Evolutionary conservation across 2,329 filamentous ascomycete genomes (phyloP), one percentile per base, ranked within the genome.

Genomic region (Magnaporthiopsis poae): DNA sequence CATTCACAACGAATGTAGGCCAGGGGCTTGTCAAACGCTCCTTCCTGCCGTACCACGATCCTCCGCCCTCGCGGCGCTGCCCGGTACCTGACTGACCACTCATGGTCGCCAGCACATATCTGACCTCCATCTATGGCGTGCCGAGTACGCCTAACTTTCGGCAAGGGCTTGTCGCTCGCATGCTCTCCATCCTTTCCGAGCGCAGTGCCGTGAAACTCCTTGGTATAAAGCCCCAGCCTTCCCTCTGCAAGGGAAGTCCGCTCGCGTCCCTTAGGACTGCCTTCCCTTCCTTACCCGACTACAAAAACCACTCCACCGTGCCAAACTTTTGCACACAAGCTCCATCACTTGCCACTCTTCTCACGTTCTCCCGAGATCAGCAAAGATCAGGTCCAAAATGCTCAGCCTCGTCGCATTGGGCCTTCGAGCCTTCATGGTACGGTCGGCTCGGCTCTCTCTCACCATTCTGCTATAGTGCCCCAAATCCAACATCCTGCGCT

Each of bases 361-460:
- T 12, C 7, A 1, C 33, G 33, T 11, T 35, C 33, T 3, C 12
- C 3, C 21, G 21, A 56, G 21, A n/a, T 8, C 18, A 7, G 7
- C 11, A 9, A n/a, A 9, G 5, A n/a, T 25, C 46, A 56, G 46
- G 56, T 5, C 62, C 36, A 67, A 12, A 8, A 67, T 67, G 66
- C 39, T 61, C n/a, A 62, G 5, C 31, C 56, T 65, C 36, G 39
- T 68, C 21, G 63, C 59, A 3, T 46, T 68, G 15, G 65, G 65
- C 35, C 36, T 68, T 60, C 63, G 66, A 62, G 66, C 33, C 61
- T 63, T 68, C 13, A 61, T 67, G 33, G 67, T 68, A 66, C 63
- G 67, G 52, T 60, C 52, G 13, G 7, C 39, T 18, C 13, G 2
- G 13, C 35, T 46, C 31, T 62, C 31, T 36, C 7, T n/a, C 61